Conservation (phyloP, 495 filamentous ascomycete species). For the Daldinia grandis region DNA sequence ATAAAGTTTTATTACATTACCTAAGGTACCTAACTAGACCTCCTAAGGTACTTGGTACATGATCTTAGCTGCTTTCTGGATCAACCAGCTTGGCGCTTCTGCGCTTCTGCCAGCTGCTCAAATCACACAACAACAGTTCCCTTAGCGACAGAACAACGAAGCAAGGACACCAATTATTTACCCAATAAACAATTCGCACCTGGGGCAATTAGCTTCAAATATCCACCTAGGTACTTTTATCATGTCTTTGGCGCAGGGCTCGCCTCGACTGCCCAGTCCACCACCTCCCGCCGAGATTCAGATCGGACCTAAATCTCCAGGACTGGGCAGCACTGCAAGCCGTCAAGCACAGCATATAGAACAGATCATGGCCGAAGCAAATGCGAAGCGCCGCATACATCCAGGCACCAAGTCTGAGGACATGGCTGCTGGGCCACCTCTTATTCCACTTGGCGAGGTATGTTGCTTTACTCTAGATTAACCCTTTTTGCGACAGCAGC, state of each 20-base stretch:
- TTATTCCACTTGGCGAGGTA: constrained; percentile 85
- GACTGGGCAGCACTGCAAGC: constrained; percentile 62
- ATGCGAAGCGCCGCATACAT: constrained; percentile 80
- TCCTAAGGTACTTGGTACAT: constrained; percentile 15
- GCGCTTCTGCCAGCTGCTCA: constrained; percentile 18
- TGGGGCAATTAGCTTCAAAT: constrained; percentile 18
- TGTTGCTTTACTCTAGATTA: constrained; percentile 29
- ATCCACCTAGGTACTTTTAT: constrained; percentile 12
- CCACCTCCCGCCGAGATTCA: constrained; percentile 92
- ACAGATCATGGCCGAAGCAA: constrained; percentile 62
- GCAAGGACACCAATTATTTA: constrained; percentile 5
- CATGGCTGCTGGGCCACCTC: constrained; percentile 89
- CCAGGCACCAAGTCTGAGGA: constrained; percentile 89
- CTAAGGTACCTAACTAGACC: not conserved
- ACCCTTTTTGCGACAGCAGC: not conserved
- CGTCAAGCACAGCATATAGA: constrained; percentile 66
- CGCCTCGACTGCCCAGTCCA: constrained; percentile 86
- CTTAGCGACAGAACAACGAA: constrained; percentile 10
- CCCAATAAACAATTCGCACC: constrained; percentile 7
- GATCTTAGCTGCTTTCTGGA: not conserved
- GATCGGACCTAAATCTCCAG: constrained; percentile 83
- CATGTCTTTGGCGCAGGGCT: constrained; percentile 75
- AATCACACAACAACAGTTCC: constrained; percentile 31
- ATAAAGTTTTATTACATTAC: not conserved
- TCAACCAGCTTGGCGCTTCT: constrained; percentile 20